A percentile compares a stretch with the other conserved stretches of the same genome.
phyloP scores from a whole-genome alignment of 441 rosid species.

The Theobroma grandiflorum region DNA sequence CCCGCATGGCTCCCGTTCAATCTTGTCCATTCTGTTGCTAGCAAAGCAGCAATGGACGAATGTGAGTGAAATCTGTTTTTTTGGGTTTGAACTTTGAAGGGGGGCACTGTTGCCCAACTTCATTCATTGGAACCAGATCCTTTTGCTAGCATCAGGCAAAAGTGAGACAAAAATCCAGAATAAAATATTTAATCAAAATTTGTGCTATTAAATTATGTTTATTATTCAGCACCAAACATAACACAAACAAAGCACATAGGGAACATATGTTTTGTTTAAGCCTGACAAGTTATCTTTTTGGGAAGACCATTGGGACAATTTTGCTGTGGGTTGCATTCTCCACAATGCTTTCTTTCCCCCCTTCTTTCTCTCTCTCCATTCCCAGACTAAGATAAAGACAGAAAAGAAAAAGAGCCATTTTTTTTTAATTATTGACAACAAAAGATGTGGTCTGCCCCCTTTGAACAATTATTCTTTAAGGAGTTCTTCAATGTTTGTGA shows the following conservation, averaged over 20 bases:
- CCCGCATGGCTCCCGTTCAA: background rate
- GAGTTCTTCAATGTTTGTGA: background rate
- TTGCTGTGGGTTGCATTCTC: constrained; percentile 15
- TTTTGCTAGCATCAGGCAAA: background rate
- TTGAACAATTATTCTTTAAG: background rate
- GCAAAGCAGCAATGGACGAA: constrained; percentile 1
- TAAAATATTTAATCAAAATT: background rate
- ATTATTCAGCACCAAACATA: constrained; percentile 14
- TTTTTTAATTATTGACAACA: background rate
- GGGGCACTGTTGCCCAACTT: background rate
- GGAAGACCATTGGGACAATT: background rate
- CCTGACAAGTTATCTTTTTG: constrained; percentile 13
- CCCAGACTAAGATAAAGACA: background rate
- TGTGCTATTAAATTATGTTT: background rate
- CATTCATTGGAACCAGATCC: background rate
- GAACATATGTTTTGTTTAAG: constrained; percentile 5
- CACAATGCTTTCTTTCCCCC: background rate
- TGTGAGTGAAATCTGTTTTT: background rate
- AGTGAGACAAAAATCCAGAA: background rate
- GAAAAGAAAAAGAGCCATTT: background rate
- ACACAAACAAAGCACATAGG: constrained; percentile 17
- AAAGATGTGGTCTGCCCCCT: constrained; percentile 11
- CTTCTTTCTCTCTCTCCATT: background rate
- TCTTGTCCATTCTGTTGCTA: background rate
- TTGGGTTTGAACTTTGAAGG: background rate